Base-by-base conservation (phyloP, 306 rosid species). In the Vicia sativa region DNA sequence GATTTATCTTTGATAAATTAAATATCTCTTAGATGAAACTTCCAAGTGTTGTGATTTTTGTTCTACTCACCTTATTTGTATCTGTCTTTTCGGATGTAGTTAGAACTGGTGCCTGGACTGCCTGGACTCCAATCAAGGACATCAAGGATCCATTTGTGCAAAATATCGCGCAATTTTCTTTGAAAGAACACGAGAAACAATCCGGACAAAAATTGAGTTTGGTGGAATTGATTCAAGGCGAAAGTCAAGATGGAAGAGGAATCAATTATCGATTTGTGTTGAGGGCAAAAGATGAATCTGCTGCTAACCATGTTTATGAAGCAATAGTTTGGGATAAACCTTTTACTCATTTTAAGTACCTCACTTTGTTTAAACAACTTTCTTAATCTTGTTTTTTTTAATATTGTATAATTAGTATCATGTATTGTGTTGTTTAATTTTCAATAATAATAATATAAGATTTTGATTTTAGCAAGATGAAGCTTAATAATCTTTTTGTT, bases 121-220 rank as follows among this genome's bases (percentile, higher is more conserved):
- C 79, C 0, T 89, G 84, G 81, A 6, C 6, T 9, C 82, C 89
- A 5, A 83, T 89, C 14, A 5, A 70, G 75, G 6, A 89, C 68
- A 0, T 70, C 1, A 72, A 9, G 0, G 91, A 79, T 6, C 78
- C 69, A 4, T 76, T 79, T 43, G 91, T 85, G 68, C 15, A 1
- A 2, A 84, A 81, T 78, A 84, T 87, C 28, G 96, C 82, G 0
- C 6, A 80, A 8, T 89, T 56, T 18, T 89, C 91, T 0, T 80
- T 89, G 2, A 28, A 35, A 1, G 87, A 89, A 55, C 70, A 88
- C 69, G 64, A 72, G 16, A 84, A 82, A 75, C 9, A 52, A 35
- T 66, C 73, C 0, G 65, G 74, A 42, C 9, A 48, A 3, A 46
- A 61, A 6, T 31, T 89, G 58, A 44, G 5, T 69, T 61, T 84